A percentile compares a stretch with the other conserved stretches of the same genome.
These are phyloP conservation scores for Boletus sensibilis DNA, from an alignment of 768 basidiomycete genomes.

Conservation along the genomic window DNA sequence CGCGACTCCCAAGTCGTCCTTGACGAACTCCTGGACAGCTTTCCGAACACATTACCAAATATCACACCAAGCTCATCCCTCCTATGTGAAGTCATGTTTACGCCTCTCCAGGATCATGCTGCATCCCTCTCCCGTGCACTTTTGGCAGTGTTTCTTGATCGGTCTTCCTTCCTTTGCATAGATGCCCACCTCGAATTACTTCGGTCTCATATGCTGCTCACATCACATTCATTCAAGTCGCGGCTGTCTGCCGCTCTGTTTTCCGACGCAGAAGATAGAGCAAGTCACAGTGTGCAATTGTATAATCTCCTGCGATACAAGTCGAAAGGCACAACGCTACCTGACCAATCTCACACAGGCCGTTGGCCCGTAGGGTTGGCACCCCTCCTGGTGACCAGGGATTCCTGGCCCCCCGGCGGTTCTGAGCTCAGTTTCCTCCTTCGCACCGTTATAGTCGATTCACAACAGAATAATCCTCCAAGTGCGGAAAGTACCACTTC, in stretches of 20 bases:
- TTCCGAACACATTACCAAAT: constrained; percentile 58
- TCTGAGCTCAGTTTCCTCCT: constrained; percentile 82
- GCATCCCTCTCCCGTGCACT: constrained; percentile 64
- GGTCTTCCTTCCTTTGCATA: constrained; percentile 63
- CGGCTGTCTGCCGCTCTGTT: constrained; percentile 73
- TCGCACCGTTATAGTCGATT: constrained; percentile 82
- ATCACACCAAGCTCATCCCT: constrained; percentile 64
- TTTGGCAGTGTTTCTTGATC: constrained; percentile 62
- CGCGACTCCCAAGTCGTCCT: constrained; percentile 31
- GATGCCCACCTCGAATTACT: constrained; percentile 65
- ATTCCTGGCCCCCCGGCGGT: constrained; percentile 85
- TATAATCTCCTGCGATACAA: constrained; percentile 25
- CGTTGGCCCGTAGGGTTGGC: constrained; percentile 74
- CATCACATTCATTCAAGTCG: constrained; percentile 69
- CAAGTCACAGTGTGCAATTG: constrained; percentile 30
- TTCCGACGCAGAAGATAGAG: constrained; percentile 62
- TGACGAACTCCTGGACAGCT: constrained; percentile 49
- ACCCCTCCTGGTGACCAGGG: constrained; percentile 65
- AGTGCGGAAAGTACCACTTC: constrained; percentile 23
- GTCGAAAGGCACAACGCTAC: constrained; percentile 15
- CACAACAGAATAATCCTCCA: constrained; percentile 43
- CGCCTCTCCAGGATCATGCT: constrained; percentile 60
- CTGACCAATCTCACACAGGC: constrained; percentile 18
- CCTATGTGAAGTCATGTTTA: constrained; percentile 61
- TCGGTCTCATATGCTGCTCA: constrained; percentile 73